Base-by-base conservation (phyloP, 805 yeast genomes). In the Metschnikowia chrysomelidarum region DNA sequence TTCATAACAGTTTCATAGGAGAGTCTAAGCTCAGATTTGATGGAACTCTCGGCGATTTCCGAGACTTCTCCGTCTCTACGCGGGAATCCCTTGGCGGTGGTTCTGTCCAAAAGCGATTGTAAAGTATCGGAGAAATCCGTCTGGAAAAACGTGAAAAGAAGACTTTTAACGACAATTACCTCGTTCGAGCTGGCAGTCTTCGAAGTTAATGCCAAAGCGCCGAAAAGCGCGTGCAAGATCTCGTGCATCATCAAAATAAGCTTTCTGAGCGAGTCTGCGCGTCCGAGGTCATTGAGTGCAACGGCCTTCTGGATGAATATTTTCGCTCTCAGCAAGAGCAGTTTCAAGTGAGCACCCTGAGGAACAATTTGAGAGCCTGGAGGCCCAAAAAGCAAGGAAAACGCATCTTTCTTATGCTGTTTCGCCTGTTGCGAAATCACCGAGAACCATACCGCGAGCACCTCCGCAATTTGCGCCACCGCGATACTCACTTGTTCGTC, bases 1-100 rank as follows among this genome's bases (percentile, higher is more conserved):
- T 52, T 54, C 33, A 56, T 47, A 14, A 54, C 40, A 1, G 60
- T 56, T 19, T 58, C 62, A 12, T 53, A 46, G 2, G 46, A 41
- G 11, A 41, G 42, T 15, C 46, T 31, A 19, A 41, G 36, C n/a
- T 27, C 32, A 2, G 36, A 30, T 13, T 18, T 26, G 12, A 8
- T 5, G 3, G 13, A 6, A 10, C 15, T 19, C 5, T 27, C 17
- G 20, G n/a, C n/a, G n/a, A 12, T 15, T 22, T 32, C 36, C 11
- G 12, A 29, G 8, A 31, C 41, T 8, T 32, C 31, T 21, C 36
- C 40, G 4, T 27, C 20, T 19, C 31, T 20, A 6, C 30, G 12
- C 10, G 29, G 34, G 27, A 31, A 31, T 16, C 13, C 13, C 4
- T 33, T 27, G 14, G 33, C 41, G 6, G 41, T 36, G 2, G 50